A percentile compares a stretch with the other conserved stretches of the same genome.
phyloP scores from a whole-genome alignment of 257 asterid species.

The Hygrophila difformis region DNA sequence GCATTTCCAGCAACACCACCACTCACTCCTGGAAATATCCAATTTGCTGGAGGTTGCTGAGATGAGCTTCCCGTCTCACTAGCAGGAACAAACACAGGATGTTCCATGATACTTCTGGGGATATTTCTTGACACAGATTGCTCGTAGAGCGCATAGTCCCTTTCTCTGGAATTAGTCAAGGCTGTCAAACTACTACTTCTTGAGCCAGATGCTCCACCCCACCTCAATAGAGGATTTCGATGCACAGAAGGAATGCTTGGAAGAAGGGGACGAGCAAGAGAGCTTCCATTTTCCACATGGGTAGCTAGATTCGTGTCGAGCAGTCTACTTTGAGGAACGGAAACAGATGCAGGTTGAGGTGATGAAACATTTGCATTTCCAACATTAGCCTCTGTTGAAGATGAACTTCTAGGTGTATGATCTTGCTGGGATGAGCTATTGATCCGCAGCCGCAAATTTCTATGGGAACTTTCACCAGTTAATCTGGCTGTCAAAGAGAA shows the following conservation, averaged over 20 bases:
- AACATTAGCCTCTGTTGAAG: conserved; percentile 21
- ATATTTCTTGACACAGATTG: conserved; percentile 30
- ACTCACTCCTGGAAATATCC: conserved; percentile 41
- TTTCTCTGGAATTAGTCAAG: conserved; percentile 18
- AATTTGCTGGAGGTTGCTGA: conserved; percentile 42
- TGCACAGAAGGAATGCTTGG: conserved; percentile 31
- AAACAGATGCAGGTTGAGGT: conserved; percentile 31
- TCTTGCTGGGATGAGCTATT: conserved; percentile 52
- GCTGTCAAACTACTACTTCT: conserved; percentile 32
- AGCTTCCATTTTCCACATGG: conserved; percentile 24
- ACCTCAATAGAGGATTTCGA: conserved; percentile 38
- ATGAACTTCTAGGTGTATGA: conserved; percentile 19
- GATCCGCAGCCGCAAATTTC: conserved; percentile 57
- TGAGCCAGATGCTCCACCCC: conserved; percentile 50
- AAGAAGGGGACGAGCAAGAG: conserved; percentile 23
- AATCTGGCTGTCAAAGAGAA: conserved; percentile 27
- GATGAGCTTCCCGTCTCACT: conserved; percentile 39
- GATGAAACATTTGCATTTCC: conserved; percentile 35
- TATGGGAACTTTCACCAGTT: conserved; percentile 36
- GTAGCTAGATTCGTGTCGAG: conserved; percentile 33
- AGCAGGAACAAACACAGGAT: conserved; percentile 57
- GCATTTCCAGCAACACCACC: conserved; percentile 28
- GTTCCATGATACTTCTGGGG: conserved; percentile 65
- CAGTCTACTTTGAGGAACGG: conserved; percentile 27
- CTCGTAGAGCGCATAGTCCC: conserved; percentile 26